A percentile compares a stretch with the other conserved stretches of the same genome.
Evolutionary conservation across 1,284 basidiomycete species (phyloP).

Genomic region (Meripilus lineatus): DNA sequence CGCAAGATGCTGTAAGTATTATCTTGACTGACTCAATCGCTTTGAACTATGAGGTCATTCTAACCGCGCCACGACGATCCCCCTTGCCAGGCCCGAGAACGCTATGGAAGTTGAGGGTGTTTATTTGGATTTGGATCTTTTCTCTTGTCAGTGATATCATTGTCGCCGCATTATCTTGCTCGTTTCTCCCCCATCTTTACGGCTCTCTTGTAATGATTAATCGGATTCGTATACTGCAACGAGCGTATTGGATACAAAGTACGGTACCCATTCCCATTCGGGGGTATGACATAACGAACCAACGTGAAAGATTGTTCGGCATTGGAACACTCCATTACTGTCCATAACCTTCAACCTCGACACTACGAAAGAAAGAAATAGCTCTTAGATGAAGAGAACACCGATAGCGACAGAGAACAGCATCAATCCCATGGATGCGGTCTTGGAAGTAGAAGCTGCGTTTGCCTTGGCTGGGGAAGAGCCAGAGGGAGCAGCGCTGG

Average conservation of each 20-base stretch:
- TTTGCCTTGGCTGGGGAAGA: constrained; percentile 4
- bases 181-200: neutral
- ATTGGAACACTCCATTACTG: neutral
- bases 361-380: neutral
- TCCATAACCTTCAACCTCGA: neutral
- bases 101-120: constrained; percentile 13
- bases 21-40: neutral
- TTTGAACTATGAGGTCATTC: neutral
- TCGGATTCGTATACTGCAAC: neutral
- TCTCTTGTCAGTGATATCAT: neutral
- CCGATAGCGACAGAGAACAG: constrained; percentile 9
- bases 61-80: constrained; percentile 8
- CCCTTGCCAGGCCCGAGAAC: constrained; percentile 14
- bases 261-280: neutral
- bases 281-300: neutral
- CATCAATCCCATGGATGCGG: neutral
- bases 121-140: neutral
- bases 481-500: constrained; percentile 1
- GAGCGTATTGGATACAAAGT: neutral
- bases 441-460: constrained; percentile 6
- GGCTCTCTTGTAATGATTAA: neutral
- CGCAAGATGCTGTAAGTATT: constrained; percentile 50
- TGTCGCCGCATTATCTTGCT: neutral
- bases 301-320: neutral
- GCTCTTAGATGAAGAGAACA: constrained; percentile 5